Evolutionary conservation across 1,284 basidiomycete species (phyloP).

Genomic region (Heterobasidion annosum): DNA sequence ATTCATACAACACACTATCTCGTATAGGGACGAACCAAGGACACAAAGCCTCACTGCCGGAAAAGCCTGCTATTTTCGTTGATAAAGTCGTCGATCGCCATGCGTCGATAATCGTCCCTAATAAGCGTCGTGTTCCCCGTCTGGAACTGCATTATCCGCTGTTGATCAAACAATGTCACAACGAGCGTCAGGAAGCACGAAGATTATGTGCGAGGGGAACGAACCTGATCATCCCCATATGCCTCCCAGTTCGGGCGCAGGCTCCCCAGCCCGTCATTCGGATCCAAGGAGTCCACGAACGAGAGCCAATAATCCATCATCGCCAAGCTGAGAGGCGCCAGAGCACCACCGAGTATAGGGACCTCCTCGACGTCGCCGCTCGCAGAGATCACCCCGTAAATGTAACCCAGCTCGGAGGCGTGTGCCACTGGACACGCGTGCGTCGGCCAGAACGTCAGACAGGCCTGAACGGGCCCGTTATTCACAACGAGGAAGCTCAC

Average conservation of each 20-base stretch:
- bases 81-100: slow-evolving; percentile 25
- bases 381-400: slow-evolving; percentile 22
- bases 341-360: neutral
- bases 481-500: neutral
- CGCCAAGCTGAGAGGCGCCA: slow-evolving; percentile 18
- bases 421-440: slow-evolving; percentile 21
- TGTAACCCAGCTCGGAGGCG: slow-evolving; percentile 29
- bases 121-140: slow-evolving; percentile 25
- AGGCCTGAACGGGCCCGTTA: no score
- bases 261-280: slow-evolving; percentile 36
- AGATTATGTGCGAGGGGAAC: neutral
- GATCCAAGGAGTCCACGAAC: slow-evolving; percentile 36
- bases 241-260: slow-evolving; percentile 20
- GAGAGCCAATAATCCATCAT: slow-evolving; percentile 49
- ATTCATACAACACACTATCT: neutral
- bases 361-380: slow-evolving; percentile 19
- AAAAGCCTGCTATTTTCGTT: slow-evolving; percentile 22
- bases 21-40: neutral
- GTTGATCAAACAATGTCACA: neutral
- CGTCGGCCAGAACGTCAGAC: no score
- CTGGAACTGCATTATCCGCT: slow-evolving; percentile 23
- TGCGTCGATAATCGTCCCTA: slow-evolving; percentile 24
- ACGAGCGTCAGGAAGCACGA: neutral
- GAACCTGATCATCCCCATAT: slow-evolving; percentile 9
- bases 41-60: neutral